Conservation (phyloP, 2,329 filamentous ascomycete species). For the Pseudocercospora cruenta region DNA sequence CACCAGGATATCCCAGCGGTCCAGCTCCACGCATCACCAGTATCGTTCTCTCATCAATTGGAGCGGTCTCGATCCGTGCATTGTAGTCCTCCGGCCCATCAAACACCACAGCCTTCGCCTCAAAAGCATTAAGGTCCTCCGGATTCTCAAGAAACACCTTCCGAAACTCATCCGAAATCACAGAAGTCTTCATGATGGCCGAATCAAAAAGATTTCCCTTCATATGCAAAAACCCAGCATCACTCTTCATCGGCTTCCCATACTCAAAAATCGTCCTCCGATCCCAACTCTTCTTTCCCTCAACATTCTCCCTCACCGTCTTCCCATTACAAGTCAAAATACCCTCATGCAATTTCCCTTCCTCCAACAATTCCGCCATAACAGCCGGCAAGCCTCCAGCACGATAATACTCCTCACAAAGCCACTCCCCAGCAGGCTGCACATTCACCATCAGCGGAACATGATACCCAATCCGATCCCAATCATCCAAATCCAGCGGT, state of each 20-base stretch:
- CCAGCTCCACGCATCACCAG: slow-evolving; percentile 38
- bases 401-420: slow-evolving; percentile 59
- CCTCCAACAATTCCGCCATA: slow-evolving; percentile 57
- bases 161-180: slow-evolving; percentile 34
- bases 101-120: slow-evolving; percentile 35
- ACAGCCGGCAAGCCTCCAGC: slow-evolving; percentile 58
- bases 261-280: slow-evolving; percentile 52
- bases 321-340: slow-evolving; percentile 53
- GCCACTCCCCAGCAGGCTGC: slow-evolving; percentile 57
- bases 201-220: slow-evolving; percentile 38
- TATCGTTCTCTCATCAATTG: slow-evolving; percentile 36
- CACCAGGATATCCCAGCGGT: slow-evolving; percentile 37
- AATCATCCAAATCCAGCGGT: slow-evolving; percentile 56
- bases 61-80: slow-evolving; percentile 34
- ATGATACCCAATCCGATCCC: slow-evolving; percentile 55
- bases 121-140: slow-evolving; percentile 35
- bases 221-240: slow-evolving; percentile 53
- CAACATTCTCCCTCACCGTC: slow-evolving; percentile 49
- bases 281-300: slow-evolving; percentile 55
- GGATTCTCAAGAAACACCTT: slow-evolving; percentile 34
- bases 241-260: slow-evolving; percentile 50
- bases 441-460: slow-evolving; percentile 59
- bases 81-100: slow-evolving; percentile 39
- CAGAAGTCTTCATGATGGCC: slow-evolving; percentile 38
- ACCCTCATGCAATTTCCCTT: slow-evolving; percentile 50